Conservation (phyloP, 768 basidiomycete species). For the Pisolithus sp. region DNA sequence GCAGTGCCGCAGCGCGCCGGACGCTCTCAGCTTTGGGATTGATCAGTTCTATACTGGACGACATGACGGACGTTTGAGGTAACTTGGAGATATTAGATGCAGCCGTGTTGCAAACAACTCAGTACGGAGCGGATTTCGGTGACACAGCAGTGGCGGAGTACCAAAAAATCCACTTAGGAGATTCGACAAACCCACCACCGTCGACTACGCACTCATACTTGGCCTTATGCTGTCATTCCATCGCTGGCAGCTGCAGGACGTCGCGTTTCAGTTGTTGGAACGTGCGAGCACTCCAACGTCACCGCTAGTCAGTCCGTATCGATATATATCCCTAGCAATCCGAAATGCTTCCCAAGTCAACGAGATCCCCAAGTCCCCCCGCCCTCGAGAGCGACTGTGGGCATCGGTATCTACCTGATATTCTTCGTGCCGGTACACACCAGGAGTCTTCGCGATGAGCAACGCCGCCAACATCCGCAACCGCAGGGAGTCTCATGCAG, state of each 20-base stretch:
- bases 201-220: neutral
- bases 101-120: neutral
- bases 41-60: conserved; percentile 86
- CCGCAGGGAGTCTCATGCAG: conserved; percentile 16
- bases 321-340: conserved; percentile 21
- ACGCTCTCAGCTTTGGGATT: conserved; percentile 97
- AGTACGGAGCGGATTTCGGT: neutral
- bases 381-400: conserved; percentile 3
- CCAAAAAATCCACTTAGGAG: conserved; percentile 11
- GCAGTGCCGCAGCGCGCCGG: conserved; percentile 81
- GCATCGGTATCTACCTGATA: conserved; percentile 3
- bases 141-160: conserved; percentile 20
- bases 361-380: conserved; percentile 11
- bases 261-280: conserved; percentile 25
- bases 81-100: conserved; percentile 1
- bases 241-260: conserved; percentile 29
- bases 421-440: conserved; percentile 2
- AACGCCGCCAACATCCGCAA: conserved; percentile 5
- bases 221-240: conserved; percentile 14
- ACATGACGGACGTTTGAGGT: conserved; percentile 35
- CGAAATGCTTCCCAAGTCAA: conserved; percentile 8
- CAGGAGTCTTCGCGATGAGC: conserved; percentile 7
- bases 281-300: conserved; percentile 14
- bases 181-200: neutral
- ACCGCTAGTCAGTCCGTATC: conserved; percentile 8